Conservation (phyloP, 371 early-diverging fungal species). For the Amoeboradix gromovi region DNA sequence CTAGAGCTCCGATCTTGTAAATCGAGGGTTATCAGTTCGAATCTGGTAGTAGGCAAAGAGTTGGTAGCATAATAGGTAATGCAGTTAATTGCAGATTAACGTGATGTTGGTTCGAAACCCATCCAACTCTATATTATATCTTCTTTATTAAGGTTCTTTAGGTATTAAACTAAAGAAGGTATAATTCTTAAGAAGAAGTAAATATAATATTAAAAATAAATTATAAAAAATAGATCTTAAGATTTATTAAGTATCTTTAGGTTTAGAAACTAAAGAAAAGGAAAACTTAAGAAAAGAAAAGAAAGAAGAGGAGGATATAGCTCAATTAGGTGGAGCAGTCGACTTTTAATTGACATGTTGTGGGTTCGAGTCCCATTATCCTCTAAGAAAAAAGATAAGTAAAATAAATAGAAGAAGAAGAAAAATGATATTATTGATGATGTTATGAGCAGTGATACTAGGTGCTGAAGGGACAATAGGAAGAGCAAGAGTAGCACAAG, state of each 20-base stretch:
- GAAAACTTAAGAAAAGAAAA: constrained; percentile 7
- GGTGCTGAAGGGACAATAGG: not conserved
- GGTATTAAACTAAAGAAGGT: too few species aligned
- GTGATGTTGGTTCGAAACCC: too few species aligned
- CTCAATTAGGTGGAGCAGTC: not conserved
- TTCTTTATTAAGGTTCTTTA: too few species aligned
- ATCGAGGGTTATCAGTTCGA: too few species aligned
- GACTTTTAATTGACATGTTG: not conserved
- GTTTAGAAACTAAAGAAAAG: constrained; percentile 4
- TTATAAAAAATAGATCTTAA: too few species aligned
- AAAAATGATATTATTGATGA: not conserved
- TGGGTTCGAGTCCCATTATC: not conserved
- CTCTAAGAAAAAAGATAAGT: not conserved
- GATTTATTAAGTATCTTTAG: constrained; percentile 3
- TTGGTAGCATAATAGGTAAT: too few species aligned
- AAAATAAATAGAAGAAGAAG: not conserved
- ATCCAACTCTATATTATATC: too few species aligned
- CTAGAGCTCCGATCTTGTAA: too few species aligned
- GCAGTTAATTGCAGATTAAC: too few species aligned
- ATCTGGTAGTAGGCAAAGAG: too few species aligned
- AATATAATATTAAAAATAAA: too few species aligned
- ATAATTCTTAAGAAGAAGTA: too few species aligned
- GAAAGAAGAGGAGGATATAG: not conserved
- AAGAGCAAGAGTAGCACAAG: not conserved
- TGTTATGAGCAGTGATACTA: not conserved